phyloP scores from a whole-genome alignment of 345 rosid genomes.

The Hibiscus syriacus region DNA sequence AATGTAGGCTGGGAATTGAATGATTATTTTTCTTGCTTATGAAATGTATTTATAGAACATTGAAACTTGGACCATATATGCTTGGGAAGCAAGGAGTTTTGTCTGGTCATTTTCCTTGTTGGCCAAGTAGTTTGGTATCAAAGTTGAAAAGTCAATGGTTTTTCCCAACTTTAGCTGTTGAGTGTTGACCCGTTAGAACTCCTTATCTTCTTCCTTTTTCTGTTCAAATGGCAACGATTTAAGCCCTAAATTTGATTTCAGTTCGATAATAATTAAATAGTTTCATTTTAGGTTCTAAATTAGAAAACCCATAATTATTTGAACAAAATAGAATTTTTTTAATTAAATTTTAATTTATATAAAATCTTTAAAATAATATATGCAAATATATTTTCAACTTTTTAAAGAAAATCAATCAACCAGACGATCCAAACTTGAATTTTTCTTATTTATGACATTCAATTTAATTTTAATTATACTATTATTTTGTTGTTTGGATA shows the following conservation, averaged over 20 bases:
- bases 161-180: not conserved
- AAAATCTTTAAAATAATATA: too few species aligned
- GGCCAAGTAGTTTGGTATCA: conserved; percentile 4
- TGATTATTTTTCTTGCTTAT: not conserved
- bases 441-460: too few species aligned
- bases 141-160: not conserved
- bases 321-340: not conserved
- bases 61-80: not conserved
- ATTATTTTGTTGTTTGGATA: too few species aligned
- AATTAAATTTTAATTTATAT: too few species aligned
- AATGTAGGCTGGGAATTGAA: conserved; percentile 1
- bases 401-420: too few species aligned
- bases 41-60: not conserved
- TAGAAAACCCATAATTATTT: not conserved
- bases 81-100: conserved; percentile 27
- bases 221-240: too few species aligned
- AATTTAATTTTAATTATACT: too few species aligned
- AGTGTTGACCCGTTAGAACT: not conserved
- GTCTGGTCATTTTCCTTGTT: conserved; percentile 13
- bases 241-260: too few species aligned
- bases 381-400: too few species aligned
- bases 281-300: not conserved
- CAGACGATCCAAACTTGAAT: too few species aligned
- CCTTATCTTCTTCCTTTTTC: not conserved
- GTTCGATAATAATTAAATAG: too few species aligned